These are phyloP conservation scores for Chenopodium formosanum DNA, from an alignment of 148 eudicot species.

Conservation along the genomic window DNA sequence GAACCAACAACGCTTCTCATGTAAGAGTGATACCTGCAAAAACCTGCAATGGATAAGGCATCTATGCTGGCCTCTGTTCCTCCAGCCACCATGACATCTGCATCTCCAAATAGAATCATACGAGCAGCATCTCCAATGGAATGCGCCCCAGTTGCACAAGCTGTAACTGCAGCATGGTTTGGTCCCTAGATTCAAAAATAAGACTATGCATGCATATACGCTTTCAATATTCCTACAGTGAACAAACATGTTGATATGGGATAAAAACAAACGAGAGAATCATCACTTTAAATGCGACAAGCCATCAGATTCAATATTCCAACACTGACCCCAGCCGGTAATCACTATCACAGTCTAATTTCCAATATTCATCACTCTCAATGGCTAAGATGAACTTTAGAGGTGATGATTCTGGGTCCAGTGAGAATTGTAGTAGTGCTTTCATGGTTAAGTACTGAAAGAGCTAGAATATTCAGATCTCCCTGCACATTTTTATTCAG, in stretches of 20 bases:
- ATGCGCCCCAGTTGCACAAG: slow-evolving; percentile 99
- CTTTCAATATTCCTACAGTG: slow-evolving; percentile 5
- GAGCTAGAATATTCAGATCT: background rate
- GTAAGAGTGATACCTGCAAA: slow-evolving; percentile 61
- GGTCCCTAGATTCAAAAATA: slow-evolving; percentile 90
- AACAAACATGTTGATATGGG: background rate
- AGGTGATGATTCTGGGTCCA: background rate
- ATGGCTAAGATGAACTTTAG: background rate
- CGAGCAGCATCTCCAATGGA: slow-evolving; percentile 97
- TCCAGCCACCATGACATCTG: slow-evolving; percentile 97
- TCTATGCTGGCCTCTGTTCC: slow-evolving; percentile 97
- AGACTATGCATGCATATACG: slow-evolving; percentile 40
- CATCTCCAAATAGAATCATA: slow-evolving; percentile 96
- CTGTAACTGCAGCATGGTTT: slow-evolving; percentile 99
- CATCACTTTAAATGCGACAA: background rate
- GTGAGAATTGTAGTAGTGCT: background rate
- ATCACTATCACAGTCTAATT: background rate
- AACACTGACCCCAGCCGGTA: background rate
- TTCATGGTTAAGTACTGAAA: background rate
- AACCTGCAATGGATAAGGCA: slow-evolving; percentile 94
- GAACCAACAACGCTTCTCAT: background rate
- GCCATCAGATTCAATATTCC: background rate
- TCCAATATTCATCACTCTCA: background rate
- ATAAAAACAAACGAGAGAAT: background rate
- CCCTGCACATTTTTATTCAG: background rate